Base-by-base conservation (phyloP, 768 basidiomycete genomes). In the Hirschioporus abietinus region DNA sequence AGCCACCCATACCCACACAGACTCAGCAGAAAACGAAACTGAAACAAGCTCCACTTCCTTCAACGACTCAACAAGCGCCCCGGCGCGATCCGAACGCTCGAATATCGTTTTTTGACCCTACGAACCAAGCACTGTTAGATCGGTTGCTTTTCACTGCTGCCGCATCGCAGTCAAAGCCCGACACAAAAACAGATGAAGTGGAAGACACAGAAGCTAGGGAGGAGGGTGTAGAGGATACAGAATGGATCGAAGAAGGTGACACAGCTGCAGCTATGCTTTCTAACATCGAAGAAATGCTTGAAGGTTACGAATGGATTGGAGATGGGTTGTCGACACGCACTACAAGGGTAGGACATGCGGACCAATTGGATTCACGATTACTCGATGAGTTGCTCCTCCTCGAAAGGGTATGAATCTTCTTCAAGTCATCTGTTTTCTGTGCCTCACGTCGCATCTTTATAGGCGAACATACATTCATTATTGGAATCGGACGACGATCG, bases 381-480 rank as follows among this genome's bases (percentile, higher is more conserved):
- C 76, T 93, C 58, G 93, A 96, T 68, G 97, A 99, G 73, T 78
- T 99, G 66, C 86, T 88, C 80, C 97, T 97, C 23, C 79, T 99
- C 36, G 96, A 99, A 70, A 96, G 93, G 84, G 96, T 96, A 66
- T 67, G 78, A 70, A 18, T 60, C 60, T 17, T 36, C 36, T 60
- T 17, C 20, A 26, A 23, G 5, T 60, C n/a, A 57, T 63, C 25
- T 15, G 52, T 42, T 27, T 23, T 52, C 42, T 52, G 6, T 34
- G 27, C 23, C n/a, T 24, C 58, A 15, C 9, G 35, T 36, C 59
- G 67, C 52, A 65, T 57, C 63, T 17, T 58, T 67, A 17, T 71
- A 96, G 96, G 96, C 96, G 1, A 98, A 96, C 73, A 92, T 99
- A 35, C 93, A 99, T 75, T 97, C 97, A 1, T 98, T 99, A 78